These are phyloP conservation scores for Phytophthora pistaciae DNA, from an alignment of 352 stramenopile genomes.

Conservation along the genomic window DNA sequence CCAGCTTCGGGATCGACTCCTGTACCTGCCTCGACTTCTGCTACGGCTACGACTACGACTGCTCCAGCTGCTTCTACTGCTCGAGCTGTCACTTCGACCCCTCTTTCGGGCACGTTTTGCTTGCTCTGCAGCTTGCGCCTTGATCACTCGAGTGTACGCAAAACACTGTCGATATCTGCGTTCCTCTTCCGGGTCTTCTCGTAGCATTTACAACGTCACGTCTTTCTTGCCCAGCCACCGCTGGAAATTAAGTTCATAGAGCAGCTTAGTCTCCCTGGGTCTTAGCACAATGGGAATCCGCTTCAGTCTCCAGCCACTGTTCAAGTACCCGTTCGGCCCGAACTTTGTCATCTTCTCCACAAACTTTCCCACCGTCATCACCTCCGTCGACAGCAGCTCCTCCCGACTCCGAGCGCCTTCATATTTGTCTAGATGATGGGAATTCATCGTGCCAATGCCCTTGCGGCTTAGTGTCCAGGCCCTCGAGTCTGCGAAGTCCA, in stretches of 20 bases:
- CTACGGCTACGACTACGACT: background rate
- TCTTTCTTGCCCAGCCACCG: background rate
- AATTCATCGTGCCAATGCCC: background rate
- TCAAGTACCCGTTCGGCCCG: background rate
- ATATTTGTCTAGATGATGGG: background rate
- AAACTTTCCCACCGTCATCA: background rate
- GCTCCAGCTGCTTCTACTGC: background rate
- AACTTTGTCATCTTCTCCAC: no score
- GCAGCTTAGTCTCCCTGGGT: background rate
- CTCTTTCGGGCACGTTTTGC: background rate
- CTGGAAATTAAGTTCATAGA: background rate
- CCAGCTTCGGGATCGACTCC: background rate
- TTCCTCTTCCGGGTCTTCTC: conserved; percentile 3
- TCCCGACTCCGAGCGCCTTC: background rate
- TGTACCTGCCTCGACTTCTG: background rate
- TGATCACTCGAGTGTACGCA: background rate
- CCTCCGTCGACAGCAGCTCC: background rate
- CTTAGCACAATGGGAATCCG: background rate
- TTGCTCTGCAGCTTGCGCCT: background rate
- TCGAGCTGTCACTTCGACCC: background rate
- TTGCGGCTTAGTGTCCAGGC: background rate
- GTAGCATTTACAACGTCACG: background rate
- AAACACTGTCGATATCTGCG: conserved; percentile 2
- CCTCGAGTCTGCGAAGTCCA: conserved; percentile 7
- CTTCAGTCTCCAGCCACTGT: background rate